A percentile compares a stretch with the other conserved stretches of the same genome.
These are phyloP conservation scores for Albophoma yamanashiensis DNA, from an alignment of 2,329 filamentous ascomycete species.

Conservation along the genomic window DNA sequence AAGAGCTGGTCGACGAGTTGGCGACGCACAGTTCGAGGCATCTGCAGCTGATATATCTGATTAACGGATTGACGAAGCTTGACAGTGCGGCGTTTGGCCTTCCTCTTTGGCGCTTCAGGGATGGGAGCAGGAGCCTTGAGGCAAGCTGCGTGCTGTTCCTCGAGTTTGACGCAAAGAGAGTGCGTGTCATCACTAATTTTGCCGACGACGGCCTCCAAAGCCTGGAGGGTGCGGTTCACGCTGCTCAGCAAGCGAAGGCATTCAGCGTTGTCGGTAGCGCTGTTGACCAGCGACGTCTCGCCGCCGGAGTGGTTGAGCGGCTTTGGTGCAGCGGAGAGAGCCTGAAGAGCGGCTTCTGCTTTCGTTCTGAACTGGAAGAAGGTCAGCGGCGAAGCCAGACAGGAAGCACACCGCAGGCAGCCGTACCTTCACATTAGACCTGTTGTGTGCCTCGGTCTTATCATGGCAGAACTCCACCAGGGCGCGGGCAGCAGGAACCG, in stretches of 20 bases:
- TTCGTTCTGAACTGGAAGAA: not conserved
- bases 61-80: not conserved
- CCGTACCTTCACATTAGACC: not conserved
- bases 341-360: not conserved
- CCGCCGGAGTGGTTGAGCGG: too few relatives aligned
- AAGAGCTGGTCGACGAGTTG: not conserved
- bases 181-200: not conserved
- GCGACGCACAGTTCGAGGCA: not conserved
- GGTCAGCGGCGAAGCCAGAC: not conserved
- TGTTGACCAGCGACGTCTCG: not conserved
- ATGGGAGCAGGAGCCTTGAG: not conserved
- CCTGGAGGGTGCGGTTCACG: too few relatives aligned
- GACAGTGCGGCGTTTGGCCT: too few relatives aligned
- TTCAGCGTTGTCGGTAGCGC: not conserved
- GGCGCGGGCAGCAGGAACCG: too few relatives aligned
- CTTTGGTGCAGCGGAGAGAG: too few relatives aligned
- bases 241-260: not conserved
- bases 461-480: not conserved
- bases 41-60: not conserved
- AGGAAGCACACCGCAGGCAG: not conserved
- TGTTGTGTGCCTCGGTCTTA: not conserved
- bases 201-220: too few relatives aligned
- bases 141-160: not conserved
- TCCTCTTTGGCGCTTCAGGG: not conserved
- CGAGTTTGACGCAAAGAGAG: not conserved